These are phyloP conservation scores for Globisporangium megalacanthum DNA, from an alignment of 352 stramenopile genomes.

Conservation along the genomic window DNA sequence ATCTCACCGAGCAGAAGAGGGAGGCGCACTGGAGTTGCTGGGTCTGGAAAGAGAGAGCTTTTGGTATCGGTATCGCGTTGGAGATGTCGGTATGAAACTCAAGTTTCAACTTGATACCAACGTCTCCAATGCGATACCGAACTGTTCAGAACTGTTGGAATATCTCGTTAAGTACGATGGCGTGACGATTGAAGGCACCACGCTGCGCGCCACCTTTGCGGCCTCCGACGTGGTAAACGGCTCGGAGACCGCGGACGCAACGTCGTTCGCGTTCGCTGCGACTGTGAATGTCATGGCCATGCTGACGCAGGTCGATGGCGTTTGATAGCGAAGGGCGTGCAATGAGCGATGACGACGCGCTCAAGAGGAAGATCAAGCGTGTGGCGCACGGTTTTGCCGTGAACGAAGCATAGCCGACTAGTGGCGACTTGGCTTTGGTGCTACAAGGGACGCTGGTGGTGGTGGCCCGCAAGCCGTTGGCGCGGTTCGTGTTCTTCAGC, in stretches of 20 bases:
- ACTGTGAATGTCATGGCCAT: background rate
- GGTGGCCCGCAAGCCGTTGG: slow-evolving; percentile 5
- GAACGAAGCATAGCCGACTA: slow-evolving; percentile 8
- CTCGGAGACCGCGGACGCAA: slow-evolving; percentile 11
- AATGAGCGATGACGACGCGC: background rate
- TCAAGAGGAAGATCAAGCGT: slow-evolving; percentile 1
- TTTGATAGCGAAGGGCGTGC: too few species aligned
- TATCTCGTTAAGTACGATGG: too few species aligned
- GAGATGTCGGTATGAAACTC: too few species aligned
- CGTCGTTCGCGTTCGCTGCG: background rate
- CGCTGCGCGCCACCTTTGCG: slow-evolving; percentile 13
- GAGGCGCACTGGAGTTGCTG: background rate
- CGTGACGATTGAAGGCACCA: too few species aligned
- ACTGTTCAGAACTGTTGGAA: too few species aligned
- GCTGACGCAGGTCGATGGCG: too few species aligned
- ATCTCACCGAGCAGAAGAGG: background rate
- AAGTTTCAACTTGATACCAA: too few species aligned
- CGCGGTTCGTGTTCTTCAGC: slow-evolving; percentile 12
- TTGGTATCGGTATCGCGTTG: too few species aligned
- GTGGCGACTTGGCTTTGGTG: slow-evolving; percentile 3
- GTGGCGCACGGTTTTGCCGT: slow-evolving; percentile 8
- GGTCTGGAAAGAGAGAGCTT: too few species aligned
- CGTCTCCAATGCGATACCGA: too few species aligned
- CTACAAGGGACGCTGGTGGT: slow-evolving; percentile 7
- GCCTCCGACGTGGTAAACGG: slow-evolving; percentile 17